Percentiles rank a stretch among this genome's conserved stretches.
Conservation (phyloP, 164 flowering plant species). For the Akebia trifoliata region DNA sequence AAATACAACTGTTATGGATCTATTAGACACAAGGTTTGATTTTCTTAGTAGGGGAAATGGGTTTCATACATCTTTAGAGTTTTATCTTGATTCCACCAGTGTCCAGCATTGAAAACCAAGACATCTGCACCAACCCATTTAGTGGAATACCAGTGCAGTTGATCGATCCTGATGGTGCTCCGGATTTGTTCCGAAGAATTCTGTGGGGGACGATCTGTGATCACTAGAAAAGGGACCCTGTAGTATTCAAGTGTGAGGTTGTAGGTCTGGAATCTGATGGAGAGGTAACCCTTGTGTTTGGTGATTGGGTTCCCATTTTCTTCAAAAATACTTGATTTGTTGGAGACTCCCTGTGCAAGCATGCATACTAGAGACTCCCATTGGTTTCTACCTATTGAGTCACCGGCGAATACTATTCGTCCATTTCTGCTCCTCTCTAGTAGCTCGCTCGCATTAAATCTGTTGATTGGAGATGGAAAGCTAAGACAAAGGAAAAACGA, state of each 20-base stretch:
- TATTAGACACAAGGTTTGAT: too few species aligned
- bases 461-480: conserved; percentile 15
- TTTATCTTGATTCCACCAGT: conserved; percentile 82
- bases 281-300: conserved; percentile 77
- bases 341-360: conserved; percentile 61
- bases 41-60: too few species aligned
- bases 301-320: conserved; percentile 64
- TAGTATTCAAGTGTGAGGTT: conserved; percentile 78
- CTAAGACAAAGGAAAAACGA: neutral
- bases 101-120: conserved; percentile 74
- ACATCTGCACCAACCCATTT: conserved; percentile 71
- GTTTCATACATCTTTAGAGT: conserved; percentile 47
- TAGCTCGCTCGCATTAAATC: conserved; percentile 67
- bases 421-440: conserved; percentile 58
- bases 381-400: conserved; percentile 88
- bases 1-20: neutral
- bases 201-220: conserved; percentile 43
- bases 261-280: conserved; percentile 54
- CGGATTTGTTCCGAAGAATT: conserved; percentile 33
- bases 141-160: conserved; percentile 48
- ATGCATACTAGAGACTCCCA: conserved; percentile 95
- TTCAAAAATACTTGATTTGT: conserved; percentile 59
- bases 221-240: conserved; percentile 67
- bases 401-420: conserved; percentile 75
- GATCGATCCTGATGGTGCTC: conserved; percentile 46